A percentile compares a stretch with the other conserved stretches of the same genome.
phyloP scores from a whole-genome alignment of 2,329 filamentous ascomycete genomes.

The Fonsecaea multimorphosa region DNA sequence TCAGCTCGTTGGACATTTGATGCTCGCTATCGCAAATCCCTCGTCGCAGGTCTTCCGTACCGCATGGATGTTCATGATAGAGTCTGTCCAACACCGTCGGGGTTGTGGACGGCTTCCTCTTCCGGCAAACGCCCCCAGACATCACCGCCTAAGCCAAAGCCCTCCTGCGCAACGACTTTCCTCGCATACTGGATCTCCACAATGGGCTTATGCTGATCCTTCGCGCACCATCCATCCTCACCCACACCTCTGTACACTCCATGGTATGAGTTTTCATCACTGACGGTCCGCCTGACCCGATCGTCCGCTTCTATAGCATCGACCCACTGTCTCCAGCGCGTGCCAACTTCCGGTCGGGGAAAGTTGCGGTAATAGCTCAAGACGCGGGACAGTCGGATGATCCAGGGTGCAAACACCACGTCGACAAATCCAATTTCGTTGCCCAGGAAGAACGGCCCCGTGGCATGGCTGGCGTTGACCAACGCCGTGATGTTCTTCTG shows the following conservation, averaged over 20 bases:
- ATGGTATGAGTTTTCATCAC: slow-evolving; percentile 66
- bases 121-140: slow-evolving; percentile 33
- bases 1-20: not conserved
- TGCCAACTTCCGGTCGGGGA: slow-evolving; percentile 67
- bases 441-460: slow-evolving; percentile 74
- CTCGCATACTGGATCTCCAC: slow-evolving; percentile 37
- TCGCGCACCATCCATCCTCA: slow-evolving; percentile 35
- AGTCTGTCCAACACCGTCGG: not conserved
- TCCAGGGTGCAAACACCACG: slow-evolving; percentile 76
- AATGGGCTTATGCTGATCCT: slow-evolving; percentile 29
- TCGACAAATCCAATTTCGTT: slow-evolving; percentile 69
- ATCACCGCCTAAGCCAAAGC: slow-evolving; percentile 38
- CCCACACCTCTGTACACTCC: slow-evolving; percentile 38
- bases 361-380: slow-evolving; percentile 70
- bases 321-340: slow-evolving; percentile 72
- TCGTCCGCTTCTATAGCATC: slow-evolving; percentile 70
- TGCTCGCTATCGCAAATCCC: not conserved
- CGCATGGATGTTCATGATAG: not conserved
- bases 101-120: slow-evolving; percentile 19
- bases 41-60: not conserved
- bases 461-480: slow-evolving; percentile 61
- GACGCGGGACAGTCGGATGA: slow-evolving; percentile 70
- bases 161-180: slow-evolving; percentile 35
- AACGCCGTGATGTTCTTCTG: slow-evolving; percentile 69
- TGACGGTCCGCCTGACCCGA: slow-evolving; percentile 70